Evolutionary conservation across 1,284 basidiomycete species (phyloP), one percentile per base, ranked within the genome.

Genomic region (Neolentinus lepideus): DNA sequence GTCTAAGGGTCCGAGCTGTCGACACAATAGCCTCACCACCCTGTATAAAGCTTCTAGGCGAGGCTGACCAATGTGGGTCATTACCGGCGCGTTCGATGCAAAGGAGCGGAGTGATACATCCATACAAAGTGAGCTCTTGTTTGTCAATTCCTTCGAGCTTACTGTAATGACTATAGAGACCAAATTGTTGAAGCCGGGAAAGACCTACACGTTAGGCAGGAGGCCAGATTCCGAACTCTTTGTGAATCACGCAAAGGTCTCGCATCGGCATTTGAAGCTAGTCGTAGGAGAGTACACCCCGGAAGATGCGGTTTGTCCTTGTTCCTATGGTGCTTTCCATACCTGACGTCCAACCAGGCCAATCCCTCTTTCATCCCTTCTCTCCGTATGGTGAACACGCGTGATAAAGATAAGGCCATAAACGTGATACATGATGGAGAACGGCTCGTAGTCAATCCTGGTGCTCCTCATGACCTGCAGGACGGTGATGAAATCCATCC

Each of bases 161-260:
- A 4, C 29, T 31, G 6, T 31, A 31, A 31, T 31, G 29, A 31
- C 52, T 38, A 0, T 60, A 89, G 85, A 81, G 66, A 67, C 69
- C 12, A 88, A 87, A 62, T 65, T 87, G 3, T 70, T 89, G 51
- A 86, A 84, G 64, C 72, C 83, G 0, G 77, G 77, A 16, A 74
- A 66, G 46, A 71, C 69, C 16, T 81, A 85, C 57, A 47, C 62
- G 0, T 62, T 88, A 1, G 85, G 86, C 14, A 71, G 86, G 29
- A 84, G 78, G 64, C 38, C 38, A n/a, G 76, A 75, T 2, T 67
- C 67, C 50, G 71, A 75, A 2, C 68, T 89, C 1, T 35, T 75
- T 4, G 68, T 89, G 52, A 77, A 76, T 54, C 76, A 75, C 69
- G 82, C 81, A 63, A 83, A 79, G 61, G 73, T 89, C 55, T 89